These are phyloP conservation scores for Macrophomina phaseolina DNA, from an alignment of 2,329 filamentous ascomycete genomes.

Conservation along the genomic window DNA sequence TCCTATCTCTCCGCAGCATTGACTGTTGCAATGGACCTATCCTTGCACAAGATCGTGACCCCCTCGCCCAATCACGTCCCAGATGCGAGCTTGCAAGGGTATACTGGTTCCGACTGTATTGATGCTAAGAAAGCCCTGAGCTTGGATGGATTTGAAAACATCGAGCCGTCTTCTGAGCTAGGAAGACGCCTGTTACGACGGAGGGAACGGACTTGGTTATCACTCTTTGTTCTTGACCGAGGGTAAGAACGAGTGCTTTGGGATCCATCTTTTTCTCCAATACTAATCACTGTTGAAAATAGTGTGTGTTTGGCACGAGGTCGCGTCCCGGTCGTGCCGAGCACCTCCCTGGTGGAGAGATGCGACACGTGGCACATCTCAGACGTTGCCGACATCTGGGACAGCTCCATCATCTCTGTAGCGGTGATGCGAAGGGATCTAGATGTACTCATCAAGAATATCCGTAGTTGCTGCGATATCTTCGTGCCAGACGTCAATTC, in stretches of 20 bases:
- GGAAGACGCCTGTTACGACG: constrained; percentile 67
- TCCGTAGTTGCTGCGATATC: constrained; percentile 8
- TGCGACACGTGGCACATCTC: constrained; percentile 74
- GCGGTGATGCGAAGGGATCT: constrained; percentile 71
- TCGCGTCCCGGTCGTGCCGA: constrained; percentile 70
- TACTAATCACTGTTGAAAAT: neutral
- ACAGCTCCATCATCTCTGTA: constrained; percentile 74
- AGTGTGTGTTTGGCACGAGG: constrained; percentile 72
- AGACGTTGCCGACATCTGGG: constrained; percentile 67
- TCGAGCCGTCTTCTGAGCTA: constrained; percentile 65
- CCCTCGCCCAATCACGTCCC: constrained; percentile 55
- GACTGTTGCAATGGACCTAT: constrained; percentile 72
- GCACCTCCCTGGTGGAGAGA: constrained; percentile 68
- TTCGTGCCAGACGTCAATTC: constrained; percentile 20
- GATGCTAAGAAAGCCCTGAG: constrained; percentile 68
- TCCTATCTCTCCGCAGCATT: constrained; percentile 73
- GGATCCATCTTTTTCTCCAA: neutral
- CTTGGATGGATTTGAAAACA: constrained; percentile 70
- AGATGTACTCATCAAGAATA: constrained; percentile 25
- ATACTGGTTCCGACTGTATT: constrained; percentile 72
- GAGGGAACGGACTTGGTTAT: constrained; percentile 72
- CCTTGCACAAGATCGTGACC: constrained; percentile 71
- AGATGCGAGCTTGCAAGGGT: constrained; percentile 52
- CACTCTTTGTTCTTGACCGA: constrained; percentile 73
- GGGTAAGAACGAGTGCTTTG: constrained; percentile 46